phyloP scores from a whole-genome alignment of 805 yeast species.

The Suhomyces kilbournensis region DNA sequence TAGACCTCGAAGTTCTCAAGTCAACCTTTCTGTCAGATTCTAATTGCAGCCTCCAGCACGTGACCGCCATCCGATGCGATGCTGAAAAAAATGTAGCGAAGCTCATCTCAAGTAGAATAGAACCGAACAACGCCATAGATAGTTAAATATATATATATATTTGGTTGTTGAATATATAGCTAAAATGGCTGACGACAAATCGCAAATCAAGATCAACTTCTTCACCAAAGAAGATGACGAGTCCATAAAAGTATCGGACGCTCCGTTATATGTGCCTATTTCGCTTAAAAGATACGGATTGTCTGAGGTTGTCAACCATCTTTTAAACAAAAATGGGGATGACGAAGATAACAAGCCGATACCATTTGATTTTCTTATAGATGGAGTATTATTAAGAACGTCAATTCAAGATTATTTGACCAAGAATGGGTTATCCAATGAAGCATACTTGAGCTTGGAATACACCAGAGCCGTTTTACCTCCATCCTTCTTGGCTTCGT shows the following conservation, averaged over 20 bases:
- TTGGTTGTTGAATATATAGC: not conserved
- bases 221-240: slow-evolving; percentile 84
- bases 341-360: slow-evolving; percentile 53
- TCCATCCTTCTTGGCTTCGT: slow-evolving; percentile 87
- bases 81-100: not conserved
- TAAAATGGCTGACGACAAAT: slow-evolving; percentile 32
- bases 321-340: slow-evolving; percentile 46
- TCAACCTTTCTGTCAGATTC: slow-evolving; percentile 2
- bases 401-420: slow-evolving; percentile 78
- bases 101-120: not conserved
- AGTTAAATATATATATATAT: not conserved
- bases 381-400: slow-evolving; percentile 76
- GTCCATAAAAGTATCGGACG: slow-evolving; percentile 63
- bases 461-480: slow-evolving; percentile 92
- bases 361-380: slow-evolving; percentile 90
- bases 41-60: not conserved
- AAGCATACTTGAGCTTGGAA: slow-evolving; percentile 75
- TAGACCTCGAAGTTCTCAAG: slow-evolving; percentile 6
- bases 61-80: not conserved
- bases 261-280: slow-evolving; percentile 86
- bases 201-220: slow-evolving; percentile 79
- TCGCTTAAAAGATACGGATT: slow-evolving; percentile 84
- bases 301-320: slow-evolving; percentile 92
- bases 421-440: slow-evolving; percentile 75
- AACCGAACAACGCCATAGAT: not conserved